Conservation (phyloP, 768 basidiomycete genomes). For the Suillus paluster region DNA sequence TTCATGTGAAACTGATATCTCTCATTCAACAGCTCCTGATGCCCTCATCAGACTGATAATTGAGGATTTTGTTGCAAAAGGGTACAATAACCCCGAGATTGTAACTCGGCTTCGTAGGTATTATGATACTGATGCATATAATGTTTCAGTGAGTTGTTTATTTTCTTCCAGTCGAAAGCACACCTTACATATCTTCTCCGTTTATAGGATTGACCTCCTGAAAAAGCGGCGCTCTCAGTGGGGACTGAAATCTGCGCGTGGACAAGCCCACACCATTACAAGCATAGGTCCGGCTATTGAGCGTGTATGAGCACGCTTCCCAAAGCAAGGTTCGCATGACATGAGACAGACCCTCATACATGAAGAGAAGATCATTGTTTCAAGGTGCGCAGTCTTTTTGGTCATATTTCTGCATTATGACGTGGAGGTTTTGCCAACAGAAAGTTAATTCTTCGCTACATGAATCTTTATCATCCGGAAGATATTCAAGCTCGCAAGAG, state of each 20-base stretch:
- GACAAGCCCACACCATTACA: constrained; percentile 16
- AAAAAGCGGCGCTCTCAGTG: no score
- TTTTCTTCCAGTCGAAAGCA: neutral
- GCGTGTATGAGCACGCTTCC: constrained; percentile 24
- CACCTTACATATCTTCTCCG: neutral
- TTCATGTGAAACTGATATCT: neutral
- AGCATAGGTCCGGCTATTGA: constrained; percentile 22
- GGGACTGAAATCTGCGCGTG: no score
- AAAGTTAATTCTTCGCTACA: constrained; percentile 1
- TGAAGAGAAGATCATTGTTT: constrained; percentile 29
- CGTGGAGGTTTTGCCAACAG: neutral
- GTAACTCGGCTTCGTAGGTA: neutral
- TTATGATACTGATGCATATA: neutral
- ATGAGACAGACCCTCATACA: constrained; percentile 26
- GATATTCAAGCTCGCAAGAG: constrained; percentile 22
- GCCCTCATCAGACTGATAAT: neutral
- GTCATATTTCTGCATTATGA: neutral
- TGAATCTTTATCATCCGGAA: constrained; percentile 22
- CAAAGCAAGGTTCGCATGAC: constrained; percentile 30
- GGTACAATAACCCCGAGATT: neutral
- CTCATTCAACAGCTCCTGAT: neutral
- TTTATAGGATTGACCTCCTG: neutral
- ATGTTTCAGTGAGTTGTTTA: neutral
- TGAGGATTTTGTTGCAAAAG: neutral
- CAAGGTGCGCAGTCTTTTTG: no score